These are phyloP conservation scores for Fonsecaea nubica DNA, from an alignment of 2,329 filamentous ascomycete genomes.

Conservation along the genomic window DNA sequence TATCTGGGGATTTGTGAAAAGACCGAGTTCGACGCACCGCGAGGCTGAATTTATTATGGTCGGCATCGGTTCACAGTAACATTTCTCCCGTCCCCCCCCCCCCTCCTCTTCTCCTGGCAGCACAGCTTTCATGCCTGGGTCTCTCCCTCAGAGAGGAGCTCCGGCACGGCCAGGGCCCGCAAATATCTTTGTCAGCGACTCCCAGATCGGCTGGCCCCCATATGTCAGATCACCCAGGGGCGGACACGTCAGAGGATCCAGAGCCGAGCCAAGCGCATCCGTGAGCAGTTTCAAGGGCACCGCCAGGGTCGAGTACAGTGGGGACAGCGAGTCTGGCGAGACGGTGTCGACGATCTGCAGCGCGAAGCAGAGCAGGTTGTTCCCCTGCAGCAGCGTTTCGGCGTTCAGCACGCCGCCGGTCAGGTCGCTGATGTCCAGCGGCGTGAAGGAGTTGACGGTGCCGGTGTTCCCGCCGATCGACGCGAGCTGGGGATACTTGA, in stretches of 20 bases:
- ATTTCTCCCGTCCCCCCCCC: too few relatives aligned
- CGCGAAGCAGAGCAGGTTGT: constrained; percentile 51
- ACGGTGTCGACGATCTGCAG: constrained; percentile 46
- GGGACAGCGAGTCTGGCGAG: constrained; percentile 45
- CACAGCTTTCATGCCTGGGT: neutral
- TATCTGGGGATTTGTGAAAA: too few relatives aligned
- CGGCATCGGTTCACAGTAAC: too few relatives aligned
- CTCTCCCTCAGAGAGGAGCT: constrained; percentile 17
- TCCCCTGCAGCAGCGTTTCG: constrained; percentile 47
- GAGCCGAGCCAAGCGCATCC: constrained; percentile 42
- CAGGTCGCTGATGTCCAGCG: constrained; percentile 53
- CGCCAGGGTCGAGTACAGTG: constrained; percentile 43
- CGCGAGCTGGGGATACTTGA: constrained; percentile 52
- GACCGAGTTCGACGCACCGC: too few relatives aligned
- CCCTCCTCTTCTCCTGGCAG: too few relatives aligned
- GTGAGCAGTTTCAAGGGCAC: constrained; percentile 43
- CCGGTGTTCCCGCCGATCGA: constrained; percentile 62
- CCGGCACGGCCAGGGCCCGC: constrained; percentile 39
- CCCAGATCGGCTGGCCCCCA: constrained; percentile 44
- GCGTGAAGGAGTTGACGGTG: constrained; percentile 58
- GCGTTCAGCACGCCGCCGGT: constrained; percentile 51
- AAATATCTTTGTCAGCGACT: constrained; percentile 42
- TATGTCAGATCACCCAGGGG: constrained; percentile 45
- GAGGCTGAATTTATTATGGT: too few relatives aligned
- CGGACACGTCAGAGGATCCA: constrained; percentile 44